Evolutionary conservation across 2,329 filamentous ascomycete genomes (phyloP), one percentile per base, ranked within the genome.

Genomic region (Chalaropsis thielavioides): DNA sequence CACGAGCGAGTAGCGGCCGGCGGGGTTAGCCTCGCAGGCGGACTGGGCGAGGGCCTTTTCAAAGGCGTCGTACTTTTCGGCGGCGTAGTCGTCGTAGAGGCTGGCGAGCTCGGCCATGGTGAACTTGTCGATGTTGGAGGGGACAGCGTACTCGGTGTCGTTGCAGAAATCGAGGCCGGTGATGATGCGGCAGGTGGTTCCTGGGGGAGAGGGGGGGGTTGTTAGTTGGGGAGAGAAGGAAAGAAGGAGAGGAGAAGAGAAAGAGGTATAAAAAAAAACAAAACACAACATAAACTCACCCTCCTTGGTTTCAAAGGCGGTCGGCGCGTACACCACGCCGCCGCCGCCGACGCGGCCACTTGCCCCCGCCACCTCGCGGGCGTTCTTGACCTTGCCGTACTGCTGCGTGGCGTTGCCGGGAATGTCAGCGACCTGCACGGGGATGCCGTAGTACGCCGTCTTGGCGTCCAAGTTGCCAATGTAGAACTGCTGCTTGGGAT

Each of bases 101-200:
- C 78, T 75, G 3, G 82, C 85, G 8, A 99, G 81, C 19, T 78
- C 76, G 1, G 81, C 78, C 61, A 80, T 76, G 63, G 82, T 78
- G 69, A 84, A 85, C 58, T 78, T 83, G 43, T 78, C 75, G 1
- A 83, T 80, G 71, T 95, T 95, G 49, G 88, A 86, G 0, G 94
- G 94, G 0, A 96, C 94, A 6, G 92, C 88, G 72, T 96, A 96
- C 62, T 92, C 90, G 60, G 92, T 88, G 70, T 92, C 84, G 69
- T 87, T 82, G 76, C 94, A 99, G 74, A 97, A 95, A 0, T 85
- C 79, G n/a, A 99, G 83, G 71, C 95, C 86, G 73, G 86, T 92
- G 58, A 97, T 80, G 49, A 99, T 81, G 67, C 87, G 87, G 74
- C 94, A 99, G 71, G 92, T 95, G 67, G 84, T 82, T 66, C 88